Base-by-base conservation (phyloP, 2,329 filamentous ascomycete species). In the Nannizziopsis barbatae region DNA sequence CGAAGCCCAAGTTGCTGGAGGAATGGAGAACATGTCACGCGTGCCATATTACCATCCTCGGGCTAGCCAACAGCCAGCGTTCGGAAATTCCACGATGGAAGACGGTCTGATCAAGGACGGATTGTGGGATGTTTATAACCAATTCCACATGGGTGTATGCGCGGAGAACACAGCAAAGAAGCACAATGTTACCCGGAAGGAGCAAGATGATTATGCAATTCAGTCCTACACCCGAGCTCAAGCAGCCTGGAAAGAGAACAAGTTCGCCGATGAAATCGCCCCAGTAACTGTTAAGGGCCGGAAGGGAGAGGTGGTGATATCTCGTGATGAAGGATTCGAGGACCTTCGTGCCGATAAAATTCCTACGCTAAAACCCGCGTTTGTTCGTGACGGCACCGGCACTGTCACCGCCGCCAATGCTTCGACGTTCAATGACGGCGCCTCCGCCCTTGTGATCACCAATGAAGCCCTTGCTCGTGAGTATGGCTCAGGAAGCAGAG, bases 111-210 rank as follows among this genome's bases (percentile, higher is more conserved):
- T 96, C 63, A 92, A 92, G 66, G 92, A 98, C 61, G 92, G 92
- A 0, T 70, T 98, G 52, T 95, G 87, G 73, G 92, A 98, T 63
- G 90, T 95, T 11, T 98, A 95, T 68, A 88, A 94, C 65, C 79
- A 95, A 63, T 84, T 95, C 61, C 92, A 96, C 69, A 98, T 98
- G 92, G 92, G 92, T 38, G 88, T 92, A 58, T 98, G 92, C 63
- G 89, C 89, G 12, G 92, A 98, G 71, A 86, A 83, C 57, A 95
- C 90, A 1, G 92, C 86, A 42, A 95, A 94, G 74, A 90, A 89
- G 59, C 77, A 86, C 66, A 71, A 76, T 1, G 77, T 98, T 54
- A 82, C 83, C 7, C 75, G 92, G 11, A 80, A 95, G 66, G 80
- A 85, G 64, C 92, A 98, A 70, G 92, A 98, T 60, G 76, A 83